These are phyloP conservation scores for Brassica rapa DNA, from an alignment of 345 rosid genomes.

Conservation along the genomic window DNA sequence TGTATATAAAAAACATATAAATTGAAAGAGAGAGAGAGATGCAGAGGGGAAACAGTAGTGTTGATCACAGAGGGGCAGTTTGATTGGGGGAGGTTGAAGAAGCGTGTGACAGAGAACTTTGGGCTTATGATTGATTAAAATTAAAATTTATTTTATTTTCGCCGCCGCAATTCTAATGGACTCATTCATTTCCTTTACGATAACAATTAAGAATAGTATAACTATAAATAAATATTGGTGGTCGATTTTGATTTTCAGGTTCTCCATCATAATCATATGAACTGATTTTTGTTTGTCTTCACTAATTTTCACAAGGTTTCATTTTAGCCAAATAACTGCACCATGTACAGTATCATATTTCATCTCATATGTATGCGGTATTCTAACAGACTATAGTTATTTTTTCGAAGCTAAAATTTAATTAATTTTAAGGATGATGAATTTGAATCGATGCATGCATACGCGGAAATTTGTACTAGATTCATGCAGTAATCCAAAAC, in stretches of 20 bases:
- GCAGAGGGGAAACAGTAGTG: constrained; percentile 3
- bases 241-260: constrained; percentile 16
- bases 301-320: neutral
- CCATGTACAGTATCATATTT: constrained; percentile 1
- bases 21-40: neutral
- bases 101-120: constrained; percentile 38
- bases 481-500: neutral
- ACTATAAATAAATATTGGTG: constrained; percentile 6
- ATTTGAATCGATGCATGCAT: neutral
- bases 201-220: neutral
- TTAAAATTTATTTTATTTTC: neutral
- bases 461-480: neutral
- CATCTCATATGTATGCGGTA: neutral
- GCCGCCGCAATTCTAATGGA: constrained; percentile 33
- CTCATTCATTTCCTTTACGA: neutral
- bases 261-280: constrained; percentile 14
- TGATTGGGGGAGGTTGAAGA: constrained; percentile 36
- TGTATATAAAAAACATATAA: neutral
- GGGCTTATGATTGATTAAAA: constrained; percentile 16
- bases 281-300: neutral
- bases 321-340: constrained; percentile 13
- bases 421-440: neutral
- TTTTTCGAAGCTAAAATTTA: neutral
- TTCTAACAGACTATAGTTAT: neutral
- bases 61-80: constrained; percentile 27